Percentiles rank a stretch among this genome's conserved stretches.
phyloP scores from a whole-genome alignment of 352 stramenopile genomes.

The Phytopythium sindhum region DNA sequence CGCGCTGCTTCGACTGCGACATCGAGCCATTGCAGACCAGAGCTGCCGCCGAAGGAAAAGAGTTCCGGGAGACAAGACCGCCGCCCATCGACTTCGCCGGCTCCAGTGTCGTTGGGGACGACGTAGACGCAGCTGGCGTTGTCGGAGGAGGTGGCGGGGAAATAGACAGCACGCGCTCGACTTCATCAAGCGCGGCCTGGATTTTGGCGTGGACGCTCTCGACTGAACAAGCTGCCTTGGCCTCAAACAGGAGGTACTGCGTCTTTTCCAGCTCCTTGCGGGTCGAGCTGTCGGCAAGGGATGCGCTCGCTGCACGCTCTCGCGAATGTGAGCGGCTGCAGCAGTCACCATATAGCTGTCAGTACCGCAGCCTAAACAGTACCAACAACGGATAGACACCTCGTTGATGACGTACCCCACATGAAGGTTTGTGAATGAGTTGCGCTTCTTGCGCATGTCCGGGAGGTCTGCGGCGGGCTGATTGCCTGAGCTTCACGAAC shows the following conservation, averaged over 20 bases:
- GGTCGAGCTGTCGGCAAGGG: slow-evolving; percentile 15
- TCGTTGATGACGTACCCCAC: slow-evolving; percentile 34
- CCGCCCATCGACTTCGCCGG: not conserved
- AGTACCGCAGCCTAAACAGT: not conserved
- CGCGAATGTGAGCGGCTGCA: slow-evolving; percentile 4
- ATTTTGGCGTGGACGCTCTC: slow-evolving; percentile 45
- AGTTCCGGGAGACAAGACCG: not conserved
- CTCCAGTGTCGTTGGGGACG: not conserved
- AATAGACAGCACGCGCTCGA: slow-evolving; percentile 32
- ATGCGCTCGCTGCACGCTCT: not conserved
- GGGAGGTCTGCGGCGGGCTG: slow-evolving; percentile 5
- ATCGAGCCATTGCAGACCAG: not conserved
- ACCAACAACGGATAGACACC: not conserved
- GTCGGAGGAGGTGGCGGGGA: slow-evolving; percentile 6
- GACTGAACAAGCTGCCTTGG: slow-evolving; percentile 35
- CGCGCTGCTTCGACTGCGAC: not conserved
- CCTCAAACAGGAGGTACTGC: slow-evolving; percentile 44
- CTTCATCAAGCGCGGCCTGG: slow-evolving; percentile 36
- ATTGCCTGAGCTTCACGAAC: slow-evolving; percentile 11
- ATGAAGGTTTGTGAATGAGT: slow-evolving; percentile 49
- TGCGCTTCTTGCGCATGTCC: slow-evolving; percentile 28
- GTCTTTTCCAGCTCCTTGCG: slow-evolving; percentile 58
- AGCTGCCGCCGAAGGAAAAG: not conserved
- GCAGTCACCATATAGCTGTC: not conserved
- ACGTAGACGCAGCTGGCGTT: not conserved